Conservation (phyloP, 805 yeast species). For the Starmerella apis region DNA sequence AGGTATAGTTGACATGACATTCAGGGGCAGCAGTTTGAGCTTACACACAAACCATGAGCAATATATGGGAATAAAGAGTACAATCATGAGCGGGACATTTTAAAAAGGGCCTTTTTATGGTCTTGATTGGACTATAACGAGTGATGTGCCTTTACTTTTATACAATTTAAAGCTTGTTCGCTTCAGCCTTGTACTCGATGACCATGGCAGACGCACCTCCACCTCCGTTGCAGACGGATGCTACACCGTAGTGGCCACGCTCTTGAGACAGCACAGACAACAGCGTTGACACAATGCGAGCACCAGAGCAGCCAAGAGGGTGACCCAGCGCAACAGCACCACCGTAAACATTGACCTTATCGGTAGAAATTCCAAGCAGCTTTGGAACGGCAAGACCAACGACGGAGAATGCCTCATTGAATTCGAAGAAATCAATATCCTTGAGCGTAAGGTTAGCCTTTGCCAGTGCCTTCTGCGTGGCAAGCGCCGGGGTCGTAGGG, state of each 20-base stretch:
- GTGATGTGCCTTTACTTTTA: no score
- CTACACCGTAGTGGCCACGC: constrained; percentile 78
- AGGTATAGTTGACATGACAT: no score
- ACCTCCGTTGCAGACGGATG: constrained; percentile 98
- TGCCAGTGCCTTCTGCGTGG: constrained; percentile 90
- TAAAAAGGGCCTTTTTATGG: no score
- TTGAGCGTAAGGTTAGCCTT: constrained; percentile 58
- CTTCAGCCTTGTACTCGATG: constrained; percentile 47
- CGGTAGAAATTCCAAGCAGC: constrained; percentile 47
- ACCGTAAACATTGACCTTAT: constrained; percentile 81
- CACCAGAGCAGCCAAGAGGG: constrained; percentile 94
- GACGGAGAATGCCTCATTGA: constrained; percentile 95
- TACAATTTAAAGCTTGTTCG: constrained; percentile 28
- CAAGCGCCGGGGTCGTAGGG: constrained; percentile 91
- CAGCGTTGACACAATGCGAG: constrained; percentile 83
- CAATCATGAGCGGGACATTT: no score
- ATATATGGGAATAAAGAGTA: no score
- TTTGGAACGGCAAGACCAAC: constrained; percentile 87
- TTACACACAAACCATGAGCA: no score
- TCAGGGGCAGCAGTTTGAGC: no score
- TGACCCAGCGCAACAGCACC: constrained; percentile 97
- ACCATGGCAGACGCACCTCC: constrained; percentile 97
- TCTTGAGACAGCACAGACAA: constrained; percentile 73
- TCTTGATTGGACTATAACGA: no score
- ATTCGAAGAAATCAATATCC: constrained; percentile 82